Conservation (phyloP, 352 stramenopile species). For the Phytophthora podocarpi region DNA sequence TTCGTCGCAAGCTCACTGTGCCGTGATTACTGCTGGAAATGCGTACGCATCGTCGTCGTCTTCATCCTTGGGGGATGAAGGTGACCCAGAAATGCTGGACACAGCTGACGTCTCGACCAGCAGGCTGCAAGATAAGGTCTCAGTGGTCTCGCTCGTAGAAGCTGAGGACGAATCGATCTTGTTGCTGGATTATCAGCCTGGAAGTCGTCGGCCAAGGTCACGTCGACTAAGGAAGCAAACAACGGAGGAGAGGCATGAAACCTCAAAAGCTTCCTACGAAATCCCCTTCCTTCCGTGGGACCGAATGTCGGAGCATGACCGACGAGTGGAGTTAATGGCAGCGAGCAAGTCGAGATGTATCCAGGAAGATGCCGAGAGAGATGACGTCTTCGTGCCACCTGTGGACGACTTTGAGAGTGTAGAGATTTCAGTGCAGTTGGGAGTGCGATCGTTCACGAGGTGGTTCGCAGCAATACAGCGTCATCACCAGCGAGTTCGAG, state of each 20-base stretch:
- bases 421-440: conserved; percentile 51
- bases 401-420: conserved; percentile 50
- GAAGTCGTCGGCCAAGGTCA: conserved; percentile 11
- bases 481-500: conserved; percentile 52
- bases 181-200: conserved; percentile 48
- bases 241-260: conserved; percentile 8
- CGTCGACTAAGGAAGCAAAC: background rate
- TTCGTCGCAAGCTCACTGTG: conserved; percentile 39
- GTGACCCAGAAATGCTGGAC: background rate
- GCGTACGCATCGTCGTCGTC: background rate
- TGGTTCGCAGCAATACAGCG: conserved; percentile 58
- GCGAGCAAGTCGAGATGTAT: conserved; percentile 59
- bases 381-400: conserved; percentile 46
- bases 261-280: conserved; percentile 10
- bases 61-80: conserved; percentile 9
- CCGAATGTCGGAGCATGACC: conserved; percentile 42
- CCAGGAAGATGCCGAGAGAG: conserved; percentile 37
- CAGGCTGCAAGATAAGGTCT: conserved; percentile 42
- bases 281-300: conserved; percentile 49
- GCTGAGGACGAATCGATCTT: conserved; percentile 50
- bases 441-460: conserved; percentile 53
- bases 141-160: conserved; percentile 55
- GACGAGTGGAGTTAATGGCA: conserved; percentile 57
- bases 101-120: background rate
- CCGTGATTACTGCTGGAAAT: conserved; percentile 43